These are phyloP conservation scores for Haplosporangium gracile DNA, from an alignment of 192 early-diverging fungal genomes.

Conservation along the genomic window DNA sequence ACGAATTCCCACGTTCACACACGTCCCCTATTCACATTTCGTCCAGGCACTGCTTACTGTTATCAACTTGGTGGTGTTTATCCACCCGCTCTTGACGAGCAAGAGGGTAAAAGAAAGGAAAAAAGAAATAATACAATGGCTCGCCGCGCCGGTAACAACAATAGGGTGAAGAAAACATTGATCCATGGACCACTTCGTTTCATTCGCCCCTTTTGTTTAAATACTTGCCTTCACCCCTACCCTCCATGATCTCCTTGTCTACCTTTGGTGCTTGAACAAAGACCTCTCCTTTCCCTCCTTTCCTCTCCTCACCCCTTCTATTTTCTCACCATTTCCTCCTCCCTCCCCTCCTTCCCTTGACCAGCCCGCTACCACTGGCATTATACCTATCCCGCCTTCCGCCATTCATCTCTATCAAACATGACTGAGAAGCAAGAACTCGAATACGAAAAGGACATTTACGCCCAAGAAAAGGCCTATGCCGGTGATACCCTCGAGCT, in stretches of 20 bases:
- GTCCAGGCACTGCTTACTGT: neutral
- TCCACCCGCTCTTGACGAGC: neutral
- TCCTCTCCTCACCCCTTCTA: neutral
- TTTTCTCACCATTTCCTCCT: neutral
- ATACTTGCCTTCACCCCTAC: neutral
- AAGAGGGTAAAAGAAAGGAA: neutral
- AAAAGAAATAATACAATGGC: neutral
- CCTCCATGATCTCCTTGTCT: neutral
- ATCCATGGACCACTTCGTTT: neutral
- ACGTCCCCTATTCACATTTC: neutral
- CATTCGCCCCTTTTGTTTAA: neutral
- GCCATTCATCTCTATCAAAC: neutral
- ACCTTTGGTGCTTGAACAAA: neutral
- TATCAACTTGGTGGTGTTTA: neutral
- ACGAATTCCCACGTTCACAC: neutral
- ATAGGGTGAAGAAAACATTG: too few species aligned
- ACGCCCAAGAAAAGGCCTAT: neutral
- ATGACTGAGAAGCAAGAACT: conserved; percentile 16
- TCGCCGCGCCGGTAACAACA: too few species aligned
- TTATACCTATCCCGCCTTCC: neutral
- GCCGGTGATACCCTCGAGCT: neutral
- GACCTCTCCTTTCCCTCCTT: neutral
- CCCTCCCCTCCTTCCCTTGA: conserved; percentile 1
- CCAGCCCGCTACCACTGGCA: neutral
- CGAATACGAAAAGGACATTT: conserved; percentile 6